Evolutionary conservation across 2,329 filamentous ascomycete species (phyloP), one percentile per base, ranked within the genome.

Genomic region (Emydomyces testavorans): DNA sequence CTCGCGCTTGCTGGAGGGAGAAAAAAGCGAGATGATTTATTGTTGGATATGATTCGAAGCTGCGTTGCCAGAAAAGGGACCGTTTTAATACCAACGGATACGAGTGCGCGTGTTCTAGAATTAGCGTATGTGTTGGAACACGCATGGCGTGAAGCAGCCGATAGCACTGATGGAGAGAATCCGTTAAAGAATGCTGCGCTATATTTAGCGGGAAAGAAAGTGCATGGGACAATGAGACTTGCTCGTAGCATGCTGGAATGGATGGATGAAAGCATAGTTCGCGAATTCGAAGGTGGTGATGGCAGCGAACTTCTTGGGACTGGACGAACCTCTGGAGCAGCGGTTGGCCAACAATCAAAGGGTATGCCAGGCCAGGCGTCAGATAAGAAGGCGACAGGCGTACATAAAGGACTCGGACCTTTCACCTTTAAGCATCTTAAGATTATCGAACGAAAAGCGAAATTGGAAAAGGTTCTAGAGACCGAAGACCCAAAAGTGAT

Each of bases 231-330:
- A 0, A 85, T 96, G 74, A 78, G 87, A 45, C 86, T 95, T 56
- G 85, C 90, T 21, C 78, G 89, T 55, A 95, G 90, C 63, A 94
- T 98, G 85, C 72, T 98, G 26, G 92, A 98, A 62, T 98, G 92
- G 92, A 96, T 98, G 89, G 89, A 96, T 61, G 89, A 95, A 60
- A 83, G 81, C 50, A 93, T 98, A 50, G 83, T 94, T 35, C 81
- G 88, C 47, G 90, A 96, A 58, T 93, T 94, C 52, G 89, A 94
- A 62, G 80, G 82, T 13, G 72, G 65, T 1, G 66, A 70, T 50
- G 66, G 67, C 29, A 62, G 61, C 20, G 66, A 70, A 48, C 60
- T 58, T 44, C 58, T 5, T 13, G 39, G n/a, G 2, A 50, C 51
- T 3, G 56, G 59, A n/a, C 65, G 68, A 50, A 53, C 55, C 8